Base-by-base conservation (phyloP, 257 asterid genomes). In the Echium plantagineum region DNA sequence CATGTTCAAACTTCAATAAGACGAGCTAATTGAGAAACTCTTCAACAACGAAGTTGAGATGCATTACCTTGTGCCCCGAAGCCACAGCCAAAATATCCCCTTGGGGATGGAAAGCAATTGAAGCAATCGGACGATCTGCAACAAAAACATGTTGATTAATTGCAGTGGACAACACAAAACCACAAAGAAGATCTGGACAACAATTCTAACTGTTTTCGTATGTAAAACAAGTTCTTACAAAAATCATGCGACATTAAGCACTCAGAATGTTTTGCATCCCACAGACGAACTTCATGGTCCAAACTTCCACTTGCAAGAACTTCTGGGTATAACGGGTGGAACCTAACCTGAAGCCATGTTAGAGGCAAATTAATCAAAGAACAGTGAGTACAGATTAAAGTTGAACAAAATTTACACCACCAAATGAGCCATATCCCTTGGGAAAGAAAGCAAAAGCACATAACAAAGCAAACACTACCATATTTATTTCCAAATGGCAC, bases 1-100 rank as follows among this genome's bases (percentile, higher is more conserved):
- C 18, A 61, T 17, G 68, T 67, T 73, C 52, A 66, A 66, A 69
- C 63, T 74, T 73, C 67, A 59, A 69, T 30, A 63, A 63, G 58
- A 69, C 54, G 17, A 58, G 24, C 56, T 57, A 63, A 65, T 57
- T 51, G 59, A 21, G 66, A 58, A 52, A 59, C 69, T 61, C 31
- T 54, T 26, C 38, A 42, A 64, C 21, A 21, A 19, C 61, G 52
- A 28, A 47, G 47, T 60, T 35, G 47, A 76, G 52, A 74, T 65
- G 66, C 66, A 79, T 70, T 60, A 91, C 98, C 96, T 91, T 91
- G 78, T 84, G 98, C 64, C 98, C 98, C 58, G 98, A 88, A 53
- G 98, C 98, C 53, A 91, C 98, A 58, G 98, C 98, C 65, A 91
- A 74, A 71, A 91, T 73, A 66, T 91, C 96, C 61, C 98, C 98